Conservation (phyloP, 768 basidiomycete species). For the Albatrellus ellisii region DNA sequence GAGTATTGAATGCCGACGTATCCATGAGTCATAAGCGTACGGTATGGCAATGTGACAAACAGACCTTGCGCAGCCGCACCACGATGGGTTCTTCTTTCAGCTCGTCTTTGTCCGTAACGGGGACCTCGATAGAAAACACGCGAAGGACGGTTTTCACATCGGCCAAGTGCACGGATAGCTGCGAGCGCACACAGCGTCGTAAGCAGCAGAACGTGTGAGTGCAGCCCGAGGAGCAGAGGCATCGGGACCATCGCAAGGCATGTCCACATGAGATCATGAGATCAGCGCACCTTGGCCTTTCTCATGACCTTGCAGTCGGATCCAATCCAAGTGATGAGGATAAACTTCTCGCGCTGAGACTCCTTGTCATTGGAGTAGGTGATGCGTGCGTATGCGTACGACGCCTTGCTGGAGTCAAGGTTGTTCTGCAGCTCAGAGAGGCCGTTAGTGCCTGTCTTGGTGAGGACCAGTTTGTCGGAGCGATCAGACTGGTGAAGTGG, state of each 20-base stretch:
- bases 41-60: conserved; percentile 18
- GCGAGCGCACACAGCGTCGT: conserved; percentile 12
- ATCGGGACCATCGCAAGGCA: not conserved
- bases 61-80: conserved; percentile 66
- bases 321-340: conserved; percentile 79
- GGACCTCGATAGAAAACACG: conserved; percentile 77
- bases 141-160: conserved; percentile 77
- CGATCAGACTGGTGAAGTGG: conserved; percentile 38
- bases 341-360: conserved; percentile 80
- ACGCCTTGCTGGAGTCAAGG: conserved; percentile 63
- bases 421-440: conserved; percentile 62
- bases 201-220: not conserved
- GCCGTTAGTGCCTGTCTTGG: conserved; percentile 69
- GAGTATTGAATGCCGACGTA: not conserved
- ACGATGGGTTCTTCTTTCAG: conserved; percentile 83
- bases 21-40: conserved; percentile 12
- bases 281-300: conserved; percentile 61
- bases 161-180: conserved; percentile 88
- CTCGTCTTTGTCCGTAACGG: conserved; percentile 74
- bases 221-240: not conserved
- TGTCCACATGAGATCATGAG: not conserved
- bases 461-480: conserved; percentile 71
- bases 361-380: conserved; percentile 81
- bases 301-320: conserved; percentile 79
- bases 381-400: conserved; percentile 76